Conservation (phyloP, 140 eudicot species). For the Ambrosia hybrid region DNA sequence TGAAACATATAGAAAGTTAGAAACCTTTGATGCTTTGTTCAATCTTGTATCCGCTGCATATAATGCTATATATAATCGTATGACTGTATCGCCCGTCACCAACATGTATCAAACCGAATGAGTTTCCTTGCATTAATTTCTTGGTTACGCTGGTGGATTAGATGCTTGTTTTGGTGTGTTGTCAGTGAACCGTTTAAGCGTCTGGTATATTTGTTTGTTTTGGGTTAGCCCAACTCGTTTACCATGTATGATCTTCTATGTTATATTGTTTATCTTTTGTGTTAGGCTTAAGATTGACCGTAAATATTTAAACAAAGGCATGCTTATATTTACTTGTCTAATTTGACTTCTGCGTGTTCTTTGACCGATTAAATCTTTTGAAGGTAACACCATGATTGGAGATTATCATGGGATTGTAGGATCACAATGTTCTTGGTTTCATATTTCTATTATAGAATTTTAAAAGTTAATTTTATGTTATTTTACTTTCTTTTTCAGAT, state of each 20-base stretch:
- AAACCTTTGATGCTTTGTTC: conserved; percentile 20
- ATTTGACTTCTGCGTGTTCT: not conserved
- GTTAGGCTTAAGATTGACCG: conserved; percentile 19
- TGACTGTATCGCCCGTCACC: not conserved
- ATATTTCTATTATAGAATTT: too few relatives aligned
- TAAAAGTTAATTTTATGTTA: not conserved
- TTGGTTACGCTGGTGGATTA: not conserved
- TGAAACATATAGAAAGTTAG: not conserved
- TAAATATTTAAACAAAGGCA: not conserved
- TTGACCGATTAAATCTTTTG: not conserved
- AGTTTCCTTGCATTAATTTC: conserved; percentile 1
- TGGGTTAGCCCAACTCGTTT: not conserved
- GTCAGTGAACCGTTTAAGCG: conserved; percentile 3
- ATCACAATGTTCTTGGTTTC: too few relatives aligned
- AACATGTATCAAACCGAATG: not conserved
- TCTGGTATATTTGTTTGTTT: not conserved
- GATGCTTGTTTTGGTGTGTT: not conserved
- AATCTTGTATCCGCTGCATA: not conserved
- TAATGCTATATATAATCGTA: not conserved
- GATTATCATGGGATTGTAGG: too few relatives aligned
- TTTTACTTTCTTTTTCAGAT: conserved; percentile 37
- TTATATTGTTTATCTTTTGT: not conserved
- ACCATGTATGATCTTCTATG: not conserved
- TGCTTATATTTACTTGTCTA: conserved; percentile 9
- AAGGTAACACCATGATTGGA: not conserved